Percentiles rank a stretch among this genome's conserved stretches.
These are phyloP conservation scores for Licmophora abbreviata DNA, from an alignment of 108 stramenopile species.

Conservation along the genomic window DNA sequence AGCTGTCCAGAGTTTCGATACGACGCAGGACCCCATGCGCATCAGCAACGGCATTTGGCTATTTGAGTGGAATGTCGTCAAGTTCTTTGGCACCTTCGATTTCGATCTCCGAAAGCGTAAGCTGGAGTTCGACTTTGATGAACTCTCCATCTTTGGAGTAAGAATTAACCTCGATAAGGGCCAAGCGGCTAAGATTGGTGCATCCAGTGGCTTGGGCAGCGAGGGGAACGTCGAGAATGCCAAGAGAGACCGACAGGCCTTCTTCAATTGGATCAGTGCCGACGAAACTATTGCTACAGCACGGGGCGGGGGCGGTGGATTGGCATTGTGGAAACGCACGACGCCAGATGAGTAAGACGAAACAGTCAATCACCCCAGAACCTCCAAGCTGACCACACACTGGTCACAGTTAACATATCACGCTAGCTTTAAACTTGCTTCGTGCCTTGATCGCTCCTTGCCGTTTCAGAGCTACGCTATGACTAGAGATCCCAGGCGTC, in stretches of 20 bases:
- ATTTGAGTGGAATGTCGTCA: conserved; percentile 55
- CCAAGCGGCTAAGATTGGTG: conserved; percentile 53
- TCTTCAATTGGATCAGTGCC: conserved; percentile 90
- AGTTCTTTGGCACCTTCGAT: conserved; percentile 72
- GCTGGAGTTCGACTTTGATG: conserved; percentile 83
- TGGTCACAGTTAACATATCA: no score
- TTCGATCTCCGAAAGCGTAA: conserved; percentile 61
- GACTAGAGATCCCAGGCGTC: conserved; percentile 68
- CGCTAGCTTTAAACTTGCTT: no score
- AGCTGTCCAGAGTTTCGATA: conserved; percentile 79
- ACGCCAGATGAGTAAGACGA: no score
- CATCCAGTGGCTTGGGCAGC: conserved; percentile 66
- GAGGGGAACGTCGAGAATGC: conserved; percentile 66
- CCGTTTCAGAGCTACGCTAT: no score
- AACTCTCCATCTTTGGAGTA: conserved; percentile 40
- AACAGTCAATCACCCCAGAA: no score
- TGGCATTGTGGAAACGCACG: conserved; percentile 90
- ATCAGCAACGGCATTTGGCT: conserved; percentile 85
- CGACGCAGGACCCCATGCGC: conserved; percentile 28
- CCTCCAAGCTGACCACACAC: no score
- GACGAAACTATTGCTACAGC: conserved; percentile 87
- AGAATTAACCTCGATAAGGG: conserved; percentile 36
- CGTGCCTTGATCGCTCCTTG: no score
- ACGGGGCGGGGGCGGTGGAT: conserved; percentile 86
- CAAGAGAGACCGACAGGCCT: conserved; percentile 51